Evolutionary conservation across 2,329 filamentous ascomycete genomes (phyloP), one percentile per base, ranked within the genome.

Genomic region (Pseudogymnoascus sp.): DNA sequence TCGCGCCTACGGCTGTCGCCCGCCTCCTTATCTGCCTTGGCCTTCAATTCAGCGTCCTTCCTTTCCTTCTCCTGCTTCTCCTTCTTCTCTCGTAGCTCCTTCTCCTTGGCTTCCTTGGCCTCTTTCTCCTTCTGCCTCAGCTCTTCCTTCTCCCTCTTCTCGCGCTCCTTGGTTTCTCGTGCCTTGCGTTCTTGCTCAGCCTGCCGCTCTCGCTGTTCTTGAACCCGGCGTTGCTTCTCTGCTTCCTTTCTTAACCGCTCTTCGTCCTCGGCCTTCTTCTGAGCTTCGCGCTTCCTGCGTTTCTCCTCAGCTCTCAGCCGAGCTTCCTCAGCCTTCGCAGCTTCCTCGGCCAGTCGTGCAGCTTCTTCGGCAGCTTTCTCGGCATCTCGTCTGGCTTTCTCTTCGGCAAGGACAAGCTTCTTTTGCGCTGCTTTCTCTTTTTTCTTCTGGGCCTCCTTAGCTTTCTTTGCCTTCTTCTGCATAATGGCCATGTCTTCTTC

Each of bases 361-460:
- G 89, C 89, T 74, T 96, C 92, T 74, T 96, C 91, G 2, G 89
- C 91, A 12, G 90, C 91, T 75, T 90, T 93, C 73, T 96, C 92
- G 4, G 92, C 91, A 50, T 98, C 93, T 70, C 87, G 90, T 63
- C 85, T 88, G 35, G 91, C 89, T 76, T 91, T 93, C 73, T 97
- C 93, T 73, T 97, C 93, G n/a, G 93, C 91, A 68, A 90, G 87
- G 2, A 87, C 88, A 73, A 91, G 88, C 76, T 93, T 96, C 78
- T 96, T 93, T 72, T 91, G 87, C 22, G 88, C 88, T 67, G 93
- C 91, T 79, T 93, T 96, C 72, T 96, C 93, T 76, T 96, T 98
- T 74, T 90, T 91, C 81, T 95, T 96, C 75, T 96, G 90, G 14
- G 95, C 93, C 72, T 96, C 93, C 72, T 91, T 91, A 59, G 91